Evolutionary conservation across 768 basidiomycete genomes (phyloP), one percentile per base, ranked within the genome.

Genomic region (Neoboletus brunneissimus): DNA sequence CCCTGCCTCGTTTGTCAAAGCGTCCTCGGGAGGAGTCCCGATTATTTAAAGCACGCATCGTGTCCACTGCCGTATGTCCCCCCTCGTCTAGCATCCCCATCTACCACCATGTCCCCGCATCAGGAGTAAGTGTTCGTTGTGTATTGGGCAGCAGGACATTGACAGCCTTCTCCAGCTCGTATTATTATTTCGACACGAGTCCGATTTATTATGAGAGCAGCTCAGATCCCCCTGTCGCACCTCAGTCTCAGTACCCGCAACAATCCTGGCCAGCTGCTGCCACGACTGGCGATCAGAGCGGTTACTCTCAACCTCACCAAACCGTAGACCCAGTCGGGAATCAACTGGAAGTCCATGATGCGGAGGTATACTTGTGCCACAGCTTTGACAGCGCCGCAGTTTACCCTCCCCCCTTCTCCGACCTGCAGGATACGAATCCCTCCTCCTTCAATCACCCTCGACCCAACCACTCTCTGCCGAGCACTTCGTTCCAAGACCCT

Each of bases 11-110:
- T 56, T 52, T 31, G 62, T 25, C 48, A 70, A 66, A 66, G 64
- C 58, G 20, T 53, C 48, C 51, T 50, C 49, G 32, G 66, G 44
- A 46, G 51, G 50, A 47, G 45, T 47, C 29, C 46, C 48, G 57
- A 46, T 56, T 65, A 65, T 61, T 70, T 70, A 71, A 70, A 56
- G 50, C 25, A 35, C 47, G 43, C 32, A n/a, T 41, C 49, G 52
- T n/a, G 20, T 34, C 18, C 29, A 37, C 31, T 50, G 43, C 55
- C 51, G 43, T 53, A 61, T 53, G 54, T 35, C 7, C 54, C 48
- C 48, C 29, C 23, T 40, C 42, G n/a, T 56, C 16, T 45, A 51
- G 35, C 43, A 54, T 42, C 58, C 31, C 23, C 54, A 34, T 41
- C 22, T n/a, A n/a, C n/a, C 48, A 43, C 8, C 58, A 69, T 69